phyloP scores from a whole-genome alignment of 441 rosid genomes.

The Cnidoscolus chayamansa region DNA sequence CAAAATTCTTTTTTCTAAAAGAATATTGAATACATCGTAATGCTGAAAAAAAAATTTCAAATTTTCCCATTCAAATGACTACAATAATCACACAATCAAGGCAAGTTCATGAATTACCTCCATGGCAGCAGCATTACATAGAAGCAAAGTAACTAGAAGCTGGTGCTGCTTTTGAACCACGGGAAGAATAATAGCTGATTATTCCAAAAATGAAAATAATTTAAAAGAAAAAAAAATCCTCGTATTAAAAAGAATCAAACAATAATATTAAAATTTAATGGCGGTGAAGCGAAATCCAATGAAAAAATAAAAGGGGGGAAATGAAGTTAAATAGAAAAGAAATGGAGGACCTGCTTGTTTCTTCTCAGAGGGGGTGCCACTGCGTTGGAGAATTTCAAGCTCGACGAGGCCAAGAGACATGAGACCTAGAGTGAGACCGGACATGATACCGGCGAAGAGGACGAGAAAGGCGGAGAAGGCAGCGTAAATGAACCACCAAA shows the following conservation, averaged over 20 bases:
- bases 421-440: conserved; percentile 75
- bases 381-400: conserved; percentile 77
- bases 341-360: conserved; percentile 58
- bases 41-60: background rate
- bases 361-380: conserved; percentile 68
- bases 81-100: background rate
- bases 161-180: conserved; percentile 96
- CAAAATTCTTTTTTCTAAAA: background rate
- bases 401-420: conserved; percentile 90
- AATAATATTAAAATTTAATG: no score
- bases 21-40: background rate
- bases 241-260: background rate
- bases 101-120: conserved; percentile 51
- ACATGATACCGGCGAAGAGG: conserved; percentile 86
- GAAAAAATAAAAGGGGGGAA: no score
- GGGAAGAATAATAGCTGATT: conserved; percentile 68
- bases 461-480: conserved; percentile 77
- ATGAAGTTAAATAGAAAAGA: background rate
- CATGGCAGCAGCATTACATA: conserved; percentile 88
- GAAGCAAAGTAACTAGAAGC: conserved; percentile 83
- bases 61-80: background rate
- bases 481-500: conserved; percentile 62
- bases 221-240: background rate
- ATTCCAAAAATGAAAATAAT: conserved; percentile 2
- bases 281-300: no score